phyloP scores from a whole-genome alignment of 208 protist genomes.

The Tritrichomonas musculus region DNA sequence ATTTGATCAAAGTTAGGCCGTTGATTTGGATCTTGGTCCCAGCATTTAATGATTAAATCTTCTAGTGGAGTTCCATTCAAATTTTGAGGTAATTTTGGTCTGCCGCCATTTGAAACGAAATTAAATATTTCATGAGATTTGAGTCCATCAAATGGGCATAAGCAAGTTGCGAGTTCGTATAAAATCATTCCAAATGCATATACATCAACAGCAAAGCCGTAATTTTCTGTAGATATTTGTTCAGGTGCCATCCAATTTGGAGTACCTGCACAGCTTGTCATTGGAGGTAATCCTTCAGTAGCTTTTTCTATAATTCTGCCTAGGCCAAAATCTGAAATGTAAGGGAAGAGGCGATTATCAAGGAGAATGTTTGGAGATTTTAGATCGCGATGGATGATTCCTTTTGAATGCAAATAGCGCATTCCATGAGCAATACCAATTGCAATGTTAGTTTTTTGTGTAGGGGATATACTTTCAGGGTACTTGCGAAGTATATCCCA shows the following conservation, averaged over 20 bases:
- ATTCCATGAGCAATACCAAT: not conserved
- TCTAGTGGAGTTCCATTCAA: not conserved
- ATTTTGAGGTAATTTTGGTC: not conserved
- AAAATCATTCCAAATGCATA: not conserved
- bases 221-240: not conserved
- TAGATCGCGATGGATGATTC: not conserved
- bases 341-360: not conserved
- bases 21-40: not conserved
- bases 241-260: conserved; percentile 4
- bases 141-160: not conserved
- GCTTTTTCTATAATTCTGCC: not conserved
- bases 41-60: not conserved
- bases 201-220: not conserved
- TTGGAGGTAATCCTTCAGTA: too few species aligned
- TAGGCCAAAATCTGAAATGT: conserved; percentile 24
- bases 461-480: not conserved
- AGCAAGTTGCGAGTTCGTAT: not conserved
- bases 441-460: conserved; percentile 31
- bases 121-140: not conserved
- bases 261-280: not conserved
- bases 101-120: not conserved
- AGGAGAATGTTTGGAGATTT: conserved; percentile 21
- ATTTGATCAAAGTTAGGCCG: not conserved
- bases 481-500: not conserved
- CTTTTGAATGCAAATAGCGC: not conserved